Conservation (phyloP, 345 rosid genomes). For the Gossypium herbaceum region DNA sequence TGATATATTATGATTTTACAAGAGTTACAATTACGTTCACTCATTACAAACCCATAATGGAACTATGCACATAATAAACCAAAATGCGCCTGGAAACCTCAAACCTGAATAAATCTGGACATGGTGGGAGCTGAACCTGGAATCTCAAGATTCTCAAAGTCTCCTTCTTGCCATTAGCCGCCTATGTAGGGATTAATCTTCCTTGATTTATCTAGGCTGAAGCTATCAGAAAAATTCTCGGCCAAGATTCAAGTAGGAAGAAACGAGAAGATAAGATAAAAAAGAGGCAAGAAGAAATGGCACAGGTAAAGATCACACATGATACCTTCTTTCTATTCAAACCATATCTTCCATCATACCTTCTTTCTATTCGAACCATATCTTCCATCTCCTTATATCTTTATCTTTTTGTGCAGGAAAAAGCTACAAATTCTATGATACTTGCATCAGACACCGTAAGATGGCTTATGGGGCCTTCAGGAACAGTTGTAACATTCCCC, state of each 20-base stretch:
- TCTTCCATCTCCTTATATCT: slow-evolving; percentile 8
- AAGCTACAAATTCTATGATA: slow-evolving; percentile 40
- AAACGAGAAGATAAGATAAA: slow-evolving; percentile 51
- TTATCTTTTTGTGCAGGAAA: slow-evolving; percentile 34
- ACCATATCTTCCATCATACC: neutral
- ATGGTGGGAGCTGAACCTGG: too few relatives aligned
- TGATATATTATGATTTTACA: too few relatives aligned
- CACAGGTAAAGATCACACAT: slow-evolving; percentile 34
- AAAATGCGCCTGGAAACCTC: too few relatives aligned
- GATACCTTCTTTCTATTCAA: neutral
- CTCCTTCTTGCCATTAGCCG: too few relatives aligned
- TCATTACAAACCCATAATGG: too few relatives aligned
- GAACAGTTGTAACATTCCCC: slow-evolving; percentile 49
- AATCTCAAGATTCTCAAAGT: too few relatives aligned
- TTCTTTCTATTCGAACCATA: neutral
- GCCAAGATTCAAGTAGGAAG: slow-evolving; percentile 57
- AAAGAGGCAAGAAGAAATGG: slow-evolving; percentile 50
- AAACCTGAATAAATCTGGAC: too few relatives aligned
- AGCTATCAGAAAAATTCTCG: slow-evolving; percentile 55
- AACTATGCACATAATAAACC: too few relatives aligned
- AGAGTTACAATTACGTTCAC: too few relatives aligned
- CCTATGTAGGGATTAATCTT: slow-evolving; percentile 5
- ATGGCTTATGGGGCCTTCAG: slow-evolving; percentile 45
- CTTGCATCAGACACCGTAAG: slow-evolving; percentile 43
- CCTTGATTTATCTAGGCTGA: slow-evolving; percentile 39